Evolutionary conservation across 768 basidiomycete species (phyloP).

Genomic region (Suillus sp.): DNA sequence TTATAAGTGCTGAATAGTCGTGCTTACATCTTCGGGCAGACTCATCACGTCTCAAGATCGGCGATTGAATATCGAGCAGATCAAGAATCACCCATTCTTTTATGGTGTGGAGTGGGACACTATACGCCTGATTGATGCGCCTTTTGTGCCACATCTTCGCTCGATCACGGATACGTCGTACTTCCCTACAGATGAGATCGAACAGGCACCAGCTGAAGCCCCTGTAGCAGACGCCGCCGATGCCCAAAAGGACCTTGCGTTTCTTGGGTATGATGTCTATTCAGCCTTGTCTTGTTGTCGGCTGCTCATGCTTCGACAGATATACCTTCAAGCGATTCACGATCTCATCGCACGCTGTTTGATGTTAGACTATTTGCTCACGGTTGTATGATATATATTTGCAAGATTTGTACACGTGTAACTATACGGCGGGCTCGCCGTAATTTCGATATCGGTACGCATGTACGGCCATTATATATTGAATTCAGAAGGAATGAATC

Average conservation of each 20-base stretch:
- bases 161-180: conserved; percentile 98
- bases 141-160: conserved; percentile 93
- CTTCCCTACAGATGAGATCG: conserved; percentile 94
- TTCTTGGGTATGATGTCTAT: conserved; percentile 53
- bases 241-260: conserved; percentile 62
- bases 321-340: conserved; percentile 82
- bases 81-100: conserved; percentile 92
- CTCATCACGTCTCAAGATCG: conserved; percentile 84
- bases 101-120: conserved; percentile 93
- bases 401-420: neutral
- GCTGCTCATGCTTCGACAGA: conserved; percentile 36
- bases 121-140: conserved; percentile 88
- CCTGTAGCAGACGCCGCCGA: conserved; percentile 39
- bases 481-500: neutral
- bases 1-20: neutral
- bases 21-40: conserved; percentile 38
- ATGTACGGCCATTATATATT: neutral
- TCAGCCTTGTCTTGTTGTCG: conserved; percentile 8
- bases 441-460: neutral
- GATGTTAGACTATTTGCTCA: conserved; percentile 11
- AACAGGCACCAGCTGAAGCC: conserved; percentile 62
- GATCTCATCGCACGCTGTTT: conserved; percentile 60
- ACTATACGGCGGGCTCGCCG: neutral
- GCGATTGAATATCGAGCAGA: conserved; percentile 79
- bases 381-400: neutral